Conservation (phyloP, 192 early-diverging fungal genomes). For the Entophlyctis helioformis region DNA sequence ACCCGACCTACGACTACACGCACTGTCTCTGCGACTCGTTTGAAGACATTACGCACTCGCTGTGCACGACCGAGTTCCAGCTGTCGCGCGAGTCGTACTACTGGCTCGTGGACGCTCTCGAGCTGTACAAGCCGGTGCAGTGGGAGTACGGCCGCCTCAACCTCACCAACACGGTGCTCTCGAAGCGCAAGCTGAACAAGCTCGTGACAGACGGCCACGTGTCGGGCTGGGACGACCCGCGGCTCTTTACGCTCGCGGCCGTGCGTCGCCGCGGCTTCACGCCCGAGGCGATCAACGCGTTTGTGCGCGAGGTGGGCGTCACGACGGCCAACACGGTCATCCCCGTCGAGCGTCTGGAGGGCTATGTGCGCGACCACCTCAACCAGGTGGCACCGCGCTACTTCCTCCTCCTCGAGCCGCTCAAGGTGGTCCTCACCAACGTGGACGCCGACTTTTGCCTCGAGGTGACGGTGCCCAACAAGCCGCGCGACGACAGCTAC, state of each 20-base stretch:
- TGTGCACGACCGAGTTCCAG: constrained; percentile 95
- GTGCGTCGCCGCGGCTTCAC: constrained; percentile 95
- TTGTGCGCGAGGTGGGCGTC: constrained; percentile 89
- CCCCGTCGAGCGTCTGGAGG: constrained; percentile 80
- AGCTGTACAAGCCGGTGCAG: constrained; percentile 99
- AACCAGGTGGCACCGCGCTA: constrained; percentile 86
- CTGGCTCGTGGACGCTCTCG: constrained; percentile 97
- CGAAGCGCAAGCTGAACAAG: constrained; percentile 94
- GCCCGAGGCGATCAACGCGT: constrained; percentile 93
- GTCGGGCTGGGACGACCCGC: constrained; percentile 89
- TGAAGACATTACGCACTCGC: constrained; percentile 98
- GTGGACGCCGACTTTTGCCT: constrained; percentile 72
- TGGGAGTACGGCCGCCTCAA: constrained; percentile 97
- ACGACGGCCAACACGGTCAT: constrained; percentile 73
- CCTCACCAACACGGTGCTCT: constrained; percentile 88
- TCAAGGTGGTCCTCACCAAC: constrained; percentile 84
- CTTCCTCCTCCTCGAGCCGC: constrained; percentile 81
- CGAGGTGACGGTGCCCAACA: constrained; percentile 74
- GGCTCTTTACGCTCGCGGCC: constrained; percentile 89
- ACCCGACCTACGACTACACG: constrained; percentile 99
- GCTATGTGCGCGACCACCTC: constrained; percentile 86
- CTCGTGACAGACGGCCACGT: constrained; percentile 73
- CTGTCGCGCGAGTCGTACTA: constrained; percentile 94
- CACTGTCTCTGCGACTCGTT: constrained; percentile 98
- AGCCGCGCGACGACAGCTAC: constrained; percentile 77